Evolutionary conservation across 2,329 filamentous ascomycete species (phyloP).

Genomic region (Orbilia brochopaga): DNA sequence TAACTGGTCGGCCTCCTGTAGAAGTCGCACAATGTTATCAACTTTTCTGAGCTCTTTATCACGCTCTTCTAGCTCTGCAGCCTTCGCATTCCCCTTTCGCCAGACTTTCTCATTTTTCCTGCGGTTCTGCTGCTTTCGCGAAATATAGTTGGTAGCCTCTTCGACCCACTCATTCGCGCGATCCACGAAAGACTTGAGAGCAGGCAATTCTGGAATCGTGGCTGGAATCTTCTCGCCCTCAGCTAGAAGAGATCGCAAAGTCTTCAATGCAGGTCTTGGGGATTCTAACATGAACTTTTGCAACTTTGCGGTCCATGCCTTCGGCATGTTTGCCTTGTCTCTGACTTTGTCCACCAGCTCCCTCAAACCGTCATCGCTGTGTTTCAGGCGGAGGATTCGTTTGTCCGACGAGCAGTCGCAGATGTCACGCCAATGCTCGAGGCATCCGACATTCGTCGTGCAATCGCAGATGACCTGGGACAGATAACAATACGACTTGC

Average conservation of each 20-base stretch:
- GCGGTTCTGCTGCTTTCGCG: slow-evolving; percentile 95
- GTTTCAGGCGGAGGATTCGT: slow-evolving; percentile 72
- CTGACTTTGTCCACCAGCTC: slow-evolving; percentile 74
- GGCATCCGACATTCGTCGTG: slow-evolving; percentile 79
- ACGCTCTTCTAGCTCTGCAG: slow-evolving; percentile 80
- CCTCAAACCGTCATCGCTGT: slow-evolving; percentile 73
- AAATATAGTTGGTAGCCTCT: slow-evolving; percentile 93
- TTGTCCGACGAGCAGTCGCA: slow-evolving; percentile 54
- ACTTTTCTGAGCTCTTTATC: slow-evolving; percentile 85
- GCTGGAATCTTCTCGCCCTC: slow-evolving; percentile 97
- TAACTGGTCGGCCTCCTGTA: slow-evolving; percentile 81
- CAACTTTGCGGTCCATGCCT: slow-evolving; percentile 89
- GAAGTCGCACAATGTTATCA: slow-evolving; percentile 82
- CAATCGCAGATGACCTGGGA: slow-evolving; percentile 86
- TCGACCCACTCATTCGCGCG: slow-evolving; percentile 98
- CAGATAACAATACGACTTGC: slow-evolving; percentile 89
- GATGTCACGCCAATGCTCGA: slow-evolving; percentile 69
- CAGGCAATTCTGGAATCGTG: slow-evolving; percentile 79
- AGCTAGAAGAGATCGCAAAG: slow-evolving; percentile 78
- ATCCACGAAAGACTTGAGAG: slow-evolving; percentile 87
- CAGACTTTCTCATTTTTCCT: slow-evolving; percentile 91
- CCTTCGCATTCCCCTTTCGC: slow-evolving; percentile 75
- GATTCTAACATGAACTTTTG: slow-evolving; percentile 83
- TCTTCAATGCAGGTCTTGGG: slow-evolving; percentile 81
- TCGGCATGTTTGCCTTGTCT: slow-evolving; percentile 84